A percentile compares a stretch with the other conserved stretches of the same genome.
Conservation (phyloP, 345 rosid genomes). For the Heritiera fomes region DNA sequence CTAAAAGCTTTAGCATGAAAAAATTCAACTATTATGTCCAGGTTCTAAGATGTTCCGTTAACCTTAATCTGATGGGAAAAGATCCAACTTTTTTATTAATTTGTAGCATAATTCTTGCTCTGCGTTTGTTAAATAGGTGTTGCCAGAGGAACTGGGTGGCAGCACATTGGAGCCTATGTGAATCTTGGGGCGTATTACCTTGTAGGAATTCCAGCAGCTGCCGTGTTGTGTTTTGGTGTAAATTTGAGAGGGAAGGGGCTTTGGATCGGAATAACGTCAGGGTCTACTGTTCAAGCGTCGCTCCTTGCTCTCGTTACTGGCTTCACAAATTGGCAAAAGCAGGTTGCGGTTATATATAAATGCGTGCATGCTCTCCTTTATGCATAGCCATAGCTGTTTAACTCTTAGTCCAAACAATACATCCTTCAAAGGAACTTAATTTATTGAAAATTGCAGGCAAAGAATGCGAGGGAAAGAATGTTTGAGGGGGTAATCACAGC, state of each 20-base stretch:
- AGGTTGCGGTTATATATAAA: conserved; percentile 29
- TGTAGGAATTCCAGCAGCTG: conserved; percentile 50
- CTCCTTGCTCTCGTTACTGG: conserved; percentile 44
- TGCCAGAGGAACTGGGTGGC: conserved; percentile 72
- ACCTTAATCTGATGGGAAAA: too few species aligned
- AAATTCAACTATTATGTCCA: too few species aligned
- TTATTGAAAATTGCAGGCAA: conserved; percentile 32
- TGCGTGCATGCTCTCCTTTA: not conserved
- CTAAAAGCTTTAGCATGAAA: too few species aligned
- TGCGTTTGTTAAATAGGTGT: conserved; percentile 35
- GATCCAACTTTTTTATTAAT: too few species aligned
- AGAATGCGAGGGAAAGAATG: conserved; percentile 38
- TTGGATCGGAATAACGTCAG: conserved; percentile 51
- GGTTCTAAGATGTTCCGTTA: too few species aligned
- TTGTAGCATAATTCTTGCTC: too few species aligned
- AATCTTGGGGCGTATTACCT: conserved; percentile 62
- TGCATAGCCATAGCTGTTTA: not conserved
- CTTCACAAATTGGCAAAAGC: conserved; percentile 56
- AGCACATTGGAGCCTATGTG: conserved; percentile 54
- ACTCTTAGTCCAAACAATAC: not conserved
- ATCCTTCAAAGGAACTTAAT: not conserved
- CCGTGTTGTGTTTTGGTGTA: conserved; percentile 39
- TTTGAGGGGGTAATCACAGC: conserved; percentile 20
- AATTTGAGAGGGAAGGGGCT: conserved; percentile 52
- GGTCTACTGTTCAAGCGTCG: conserved; percentile 39